Evolutionary conservation across 257 asterid species (phyloP).

Genomic region (Przewalskia tangutica): DNA sequence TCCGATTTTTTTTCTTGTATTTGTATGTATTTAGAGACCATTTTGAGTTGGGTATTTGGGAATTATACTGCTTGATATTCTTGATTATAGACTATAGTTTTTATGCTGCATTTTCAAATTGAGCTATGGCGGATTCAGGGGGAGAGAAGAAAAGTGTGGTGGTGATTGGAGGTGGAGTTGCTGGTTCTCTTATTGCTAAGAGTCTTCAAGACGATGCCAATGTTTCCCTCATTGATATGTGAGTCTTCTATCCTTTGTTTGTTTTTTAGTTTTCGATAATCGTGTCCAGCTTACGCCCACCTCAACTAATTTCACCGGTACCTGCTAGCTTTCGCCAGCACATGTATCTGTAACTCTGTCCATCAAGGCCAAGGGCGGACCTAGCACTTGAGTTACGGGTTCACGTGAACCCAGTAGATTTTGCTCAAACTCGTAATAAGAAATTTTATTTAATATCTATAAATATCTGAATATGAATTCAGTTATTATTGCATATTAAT

Average conservation of each 20-base stretch:
- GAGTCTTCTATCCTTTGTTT: background rate
- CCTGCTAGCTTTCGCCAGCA: background rate
- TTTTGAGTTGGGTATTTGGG: background rate
- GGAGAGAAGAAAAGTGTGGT: slow-evolving; percentile 9
- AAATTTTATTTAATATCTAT: too few relatives aligned
- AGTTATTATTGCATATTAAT: too few relatives aligned
- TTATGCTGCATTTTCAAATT: background rate
- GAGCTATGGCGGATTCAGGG: background rate
- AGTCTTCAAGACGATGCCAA: slow-evolving; percentile 8
- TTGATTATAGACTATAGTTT: background rate
- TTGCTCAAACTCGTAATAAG: too few relatives aligned
- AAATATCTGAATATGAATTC: too few relatives aligned
- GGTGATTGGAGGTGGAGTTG: slow-evolving; percentile 17
- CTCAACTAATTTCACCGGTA: background rate
- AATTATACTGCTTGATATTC: background rate
- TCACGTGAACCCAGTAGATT: too few relatives aligned
- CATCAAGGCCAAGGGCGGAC: too few relatives aligned
- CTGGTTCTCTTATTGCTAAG: slow-evolving; percentile 12
- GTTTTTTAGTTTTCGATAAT: background rate
- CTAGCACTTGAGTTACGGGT: too few relatives aligned
- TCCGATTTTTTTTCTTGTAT: background rate
- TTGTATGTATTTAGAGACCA: background rate
- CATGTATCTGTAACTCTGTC: too few relatives aligned
- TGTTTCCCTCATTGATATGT: slow-evolving; percentile 12
- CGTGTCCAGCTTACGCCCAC: background rate